Percentiles rank a stretch among this genome's conserved stretches.
Conservation (phyloP, 1,284 basidiomycete species). For the Cutaneotrichosporon sp. region DNA sequence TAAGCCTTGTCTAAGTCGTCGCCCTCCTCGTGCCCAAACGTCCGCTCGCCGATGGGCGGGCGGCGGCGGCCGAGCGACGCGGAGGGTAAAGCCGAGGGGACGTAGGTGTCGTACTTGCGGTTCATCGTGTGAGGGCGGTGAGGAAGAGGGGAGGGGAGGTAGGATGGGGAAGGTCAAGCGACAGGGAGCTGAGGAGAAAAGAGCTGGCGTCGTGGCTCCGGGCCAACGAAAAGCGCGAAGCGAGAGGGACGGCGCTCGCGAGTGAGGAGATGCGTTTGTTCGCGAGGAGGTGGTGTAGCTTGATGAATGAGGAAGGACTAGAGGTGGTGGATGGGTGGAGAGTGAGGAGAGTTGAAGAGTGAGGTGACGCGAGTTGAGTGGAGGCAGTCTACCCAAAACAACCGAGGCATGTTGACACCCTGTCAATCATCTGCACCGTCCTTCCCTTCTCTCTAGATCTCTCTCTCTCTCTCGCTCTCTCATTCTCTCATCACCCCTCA, state of each 20-base stretch:
- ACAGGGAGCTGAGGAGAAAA: no score
- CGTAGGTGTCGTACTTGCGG: slow-evolving; percentile 38
- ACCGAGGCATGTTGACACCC: slow-evolving; percentile 5
- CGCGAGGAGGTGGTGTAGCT: no score
- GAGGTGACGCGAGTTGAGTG: slow-evolving; percentile 3
- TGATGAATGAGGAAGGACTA: no score
- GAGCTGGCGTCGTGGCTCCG: no score
- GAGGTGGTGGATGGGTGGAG: background rate
- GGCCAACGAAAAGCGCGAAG: no score
- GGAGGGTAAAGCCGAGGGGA: slow-evolving; percentile 41
- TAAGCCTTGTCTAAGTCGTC: slow-evolving; percentile 18
- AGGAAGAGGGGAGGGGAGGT: background rate
- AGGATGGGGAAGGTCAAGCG: background rate
- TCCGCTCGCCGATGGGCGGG: background rate
- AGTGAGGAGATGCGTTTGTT: no score
- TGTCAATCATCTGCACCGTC: no score
- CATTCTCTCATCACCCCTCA: background rate
- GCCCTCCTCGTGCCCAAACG: slow-evolving; percentile 1
- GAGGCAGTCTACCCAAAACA: slow-evolving; percentile 16
- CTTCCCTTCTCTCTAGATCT: slow-evolving; percentile 1
- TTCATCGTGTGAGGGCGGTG: background rate
- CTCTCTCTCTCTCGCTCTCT: no score
- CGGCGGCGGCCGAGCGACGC: slow-evolving; percentile 33
- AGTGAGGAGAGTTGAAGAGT: background rate
- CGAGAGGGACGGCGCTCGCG: no score